Base-by-base conservation (phyloP, 805 yeast species). In the Nematodospora valgi region DNA sequence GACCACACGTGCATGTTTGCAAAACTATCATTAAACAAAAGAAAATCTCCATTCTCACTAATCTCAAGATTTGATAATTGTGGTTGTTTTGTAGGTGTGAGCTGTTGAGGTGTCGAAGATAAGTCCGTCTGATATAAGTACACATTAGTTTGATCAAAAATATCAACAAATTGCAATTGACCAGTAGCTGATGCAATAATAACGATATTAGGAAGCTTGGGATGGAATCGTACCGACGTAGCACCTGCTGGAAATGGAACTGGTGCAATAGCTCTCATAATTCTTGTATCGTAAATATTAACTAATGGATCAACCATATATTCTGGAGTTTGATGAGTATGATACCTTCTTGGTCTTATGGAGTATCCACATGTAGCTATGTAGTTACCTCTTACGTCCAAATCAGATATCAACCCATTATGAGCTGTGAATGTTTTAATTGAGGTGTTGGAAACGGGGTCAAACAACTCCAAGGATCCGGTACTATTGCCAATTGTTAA, bases 241-340 rank as follows among this genome's bases (percentile, higher is more conserved):
- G 98, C 96, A 9, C 97, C 97, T 0, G 88, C 82, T 1, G 93
- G 88, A 50, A 88, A 87, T 4, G 96, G 78, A 6, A 91, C 69
- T 3, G 97, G 96, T 0, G 94, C 68, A 37, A 81, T 58, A 2
- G 88, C 72, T 34, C 76, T 72, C 76, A 85, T 67, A 38, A 78
- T 74, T 42, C 94, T 72, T 20, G 86, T 56, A 56, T 93, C 98
- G 55, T 78, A 87, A 14, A 87, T 78, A 45, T 81, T 81, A 14
- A 91, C 88, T 42, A 91, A 70, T 0, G 95, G 91, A 52, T 93
- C 98, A 17, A 58, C 65, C 38, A 65, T 48, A 33, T 46, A 59
- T 33, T 59, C 66, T 27, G 41, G 69, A 13, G 72, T 58, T 31
- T 40, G 40, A 33, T 32, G 28, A n/a, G 32, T 37, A 28, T 40